These are phyloP conservation scores for Microbotryum silenes-acaulis DNA, from an alignment of 1,284 basidiomycete species.

Conservation along the genomic window DNA sequence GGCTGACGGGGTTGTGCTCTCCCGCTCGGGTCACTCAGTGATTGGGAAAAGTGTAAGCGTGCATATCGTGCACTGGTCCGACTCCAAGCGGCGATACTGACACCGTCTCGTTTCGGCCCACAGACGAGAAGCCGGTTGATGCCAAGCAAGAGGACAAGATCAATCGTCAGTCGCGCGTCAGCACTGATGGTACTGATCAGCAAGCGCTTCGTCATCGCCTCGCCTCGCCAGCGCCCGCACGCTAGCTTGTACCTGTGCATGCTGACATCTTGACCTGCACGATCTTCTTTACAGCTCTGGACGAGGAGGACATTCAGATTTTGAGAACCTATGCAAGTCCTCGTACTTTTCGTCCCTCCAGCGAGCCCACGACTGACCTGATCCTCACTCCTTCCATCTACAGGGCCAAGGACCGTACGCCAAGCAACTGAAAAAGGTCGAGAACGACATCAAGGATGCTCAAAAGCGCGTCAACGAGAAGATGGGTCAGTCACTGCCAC, in stretches of 20 bases:
- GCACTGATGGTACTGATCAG: background rate
- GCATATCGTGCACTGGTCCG: background rate
- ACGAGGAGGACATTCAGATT: constrained; percentile 98
- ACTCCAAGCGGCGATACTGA: background rate
- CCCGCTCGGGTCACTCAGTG: constrained; percentile 47
- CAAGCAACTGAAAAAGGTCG: constrained; percentile 74
- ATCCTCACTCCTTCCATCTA: constrained; percentile 24
- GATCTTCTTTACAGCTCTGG: constrained; percentile 56
- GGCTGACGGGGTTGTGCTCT: background rate
- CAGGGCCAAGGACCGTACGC: constrained; percentile 99
- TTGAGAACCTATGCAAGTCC: constrained; percentile 85
- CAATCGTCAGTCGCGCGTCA: constrained; percentile 53
- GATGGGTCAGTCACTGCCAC: constrained; percentile 54
- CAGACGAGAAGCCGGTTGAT: constrained; percentile 61
- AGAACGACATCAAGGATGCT: constrained; percentile 88
- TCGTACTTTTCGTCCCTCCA: constrained; percentile 22
- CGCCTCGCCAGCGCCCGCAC: too few species aligned
- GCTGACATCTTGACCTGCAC: too few species aligned
- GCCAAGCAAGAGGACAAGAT: constrained; percentile 87
- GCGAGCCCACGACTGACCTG: constrained; percentile 11
- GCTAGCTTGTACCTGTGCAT: too few species aligned
- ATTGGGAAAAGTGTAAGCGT: constrained; percentile 90
- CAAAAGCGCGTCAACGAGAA: constrained; percentile 97
- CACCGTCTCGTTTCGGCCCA: background rate
- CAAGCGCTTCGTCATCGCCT: background rate